Base-by-base conservation (phyloP, 129 eudicot species). In the Lactuca saligna region DNA sequence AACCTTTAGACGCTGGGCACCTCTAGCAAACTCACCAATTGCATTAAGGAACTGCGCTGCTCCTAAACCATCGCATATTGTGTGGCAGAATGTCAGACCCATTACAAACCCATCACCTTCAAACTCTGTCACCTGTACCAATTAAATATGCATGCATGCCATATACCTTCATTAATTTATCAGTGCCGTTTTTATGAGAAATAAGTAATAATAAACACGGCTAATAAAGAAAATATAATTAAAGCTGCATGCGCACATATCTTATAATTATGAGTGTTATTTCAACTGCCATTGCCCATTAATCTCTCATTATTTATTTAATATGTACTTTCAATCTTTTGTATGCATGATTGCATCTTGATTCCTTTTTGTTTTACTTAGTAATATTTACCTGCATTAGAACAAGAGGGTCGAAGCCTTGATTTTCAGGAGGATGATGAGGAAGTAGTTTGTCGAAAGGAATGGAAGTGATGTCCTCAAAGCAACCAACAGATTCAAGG, bases 41-140 rank as follows among this genome's bases (percentile, higher is more conserved):
- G 91, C 91, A 10, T 82, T 74, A 56, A 83, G 69, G 72, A 87
- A 87, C 38, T 79, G 94, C 0, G 89, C 94, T 8, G 94, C 85
- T 17, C 94, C 94, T 6, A 83, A 67, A 3, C 94, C 94, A 61
- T 87, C 94, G 15, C 94, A 87, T 29, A 87, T 80, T 17, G 79
- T 69, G 17, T 87, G 94, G 68, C 87, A 81, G 59, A 81, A 79
- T 66, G 75, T 59, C 34, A 87, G 77, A 31, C 94, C 94, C 77
- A 87, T 79, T 17, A 79, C 83, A 33, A 72, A 87, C 15, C 94
- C 89, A 51, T 61, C 80, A 31, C 83, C 84, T 63, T 69, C 63
- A 25, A 85, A 87, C 63, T 84, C 75, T 4, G 94, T 87, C 8
- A 87, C 78, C 89, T 87, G 80, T 13, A 54, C 0, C 4, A 31